Base-by-base conservation (phyloP, 2,329 filamentous ascomycete species). In the Sclerotinia sclerotiorum region DNA sequence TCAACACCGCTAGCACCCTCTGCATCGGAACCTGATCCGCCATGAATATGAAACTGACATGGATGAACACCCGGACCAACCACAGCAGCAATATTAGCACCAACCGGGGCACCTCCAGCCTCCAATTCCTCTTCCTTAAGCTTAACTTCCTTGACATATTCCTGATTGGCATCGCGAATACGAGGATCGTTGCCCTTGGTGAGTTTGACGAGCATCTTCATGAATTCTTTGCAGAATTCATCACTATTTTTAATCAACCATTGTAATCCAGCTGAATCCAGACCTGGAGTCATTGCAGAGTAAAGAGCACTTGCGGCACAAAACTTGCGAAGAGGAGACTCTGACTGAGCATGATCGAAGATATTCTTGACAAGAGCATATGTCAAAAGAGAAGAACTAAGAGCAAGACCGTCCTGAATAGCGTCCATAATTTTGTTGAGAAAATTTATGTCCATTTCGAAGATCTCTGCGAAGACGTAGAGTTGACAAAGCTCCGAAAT, bases 351-450 rank as follows among this genome's bases (percentile, higher is more conserved):
- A 48, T 71, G 62, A 1, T 63, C 46, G 27, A 72, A 74, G 13
- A 75, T 70, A 3, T 60, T 63, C 8, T 67, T 56, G n/a, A 71
- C 61, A 0, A 75, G 27, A 17, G 29, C 32, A 5, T 49, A 21
- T 1, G 69, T 51, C 19, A 74, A 72, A 11, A 74, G 52, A 17
- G 54, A 69, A 2, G 67, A 52, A 2, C 70, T 54, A 11, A 70
- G 46, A 8, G 55, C 32, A 49, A 74, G 74, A 5, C 70, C 73
- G 63, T 75, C 72, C 51, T 75, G 74, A 27, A 76, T 72, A 2
- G 51, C 52, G 15, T 76, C 74, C 68, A 76, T 75, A 1, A 71
- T 68, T 42, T 69, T 69, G 52, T 76, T 75, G 24, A 62, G 54
- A 7, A 74, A 55, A 5, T 48, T 39, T 11, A 39, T 15, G 2